Conservation (phyloP, 768 basidiomycete species). For the Leccinum incarnatum region DNA sequence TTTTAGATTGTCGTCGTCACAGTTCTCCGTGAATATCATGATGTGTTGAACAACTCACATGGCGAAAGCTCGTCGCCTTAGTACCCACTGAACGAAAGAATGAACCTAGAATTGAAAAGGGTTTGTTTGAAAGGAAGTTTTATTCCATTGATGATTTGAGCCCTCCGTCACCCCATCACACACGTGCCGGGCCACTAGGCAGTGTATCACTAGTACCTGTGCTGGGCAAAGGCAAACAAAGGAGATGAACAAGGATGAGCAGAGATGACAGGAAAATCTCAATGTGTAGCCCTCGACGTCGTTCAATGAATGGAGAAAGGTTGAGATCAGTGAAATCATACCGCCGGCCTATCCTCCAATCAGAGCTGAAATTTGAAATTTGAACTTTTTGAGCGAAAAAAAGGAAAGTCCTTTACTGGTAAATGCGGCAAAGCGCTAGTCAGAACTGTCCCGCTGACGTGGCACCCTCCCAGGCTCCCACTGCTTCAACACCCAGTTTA, state of each 20-base stretch:
- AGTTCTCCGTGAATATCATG: background rate
- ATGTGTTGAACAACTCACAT: background rate
- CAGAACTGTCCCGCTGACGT: no score
- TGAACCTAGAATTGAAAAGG: background rate
- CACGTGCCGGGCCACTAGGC: background rate
- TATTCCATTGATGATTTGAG: background rate
- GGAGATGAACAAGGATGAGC: background rate
- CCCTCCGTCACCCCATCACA: background rate
- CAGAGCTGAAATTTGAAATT: no score
- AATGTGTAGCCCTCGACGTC: background rate
- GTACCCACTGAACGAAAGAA: background rate
- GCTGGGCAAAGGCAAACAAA: background rate
- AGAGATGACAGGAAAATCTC: background rate
- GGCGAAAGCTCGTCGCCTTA: background rate
- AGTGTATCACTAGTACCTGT: background rate
- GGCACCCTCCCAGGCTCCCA: no score
- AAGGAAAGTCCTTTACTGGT: no score
- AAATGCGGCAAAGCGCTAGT: no score
- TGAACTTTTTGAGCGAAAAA: no score
- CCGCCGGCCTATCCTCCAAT: no score
- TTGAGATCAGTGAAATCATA: background rate
- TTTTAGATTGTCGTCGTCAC: background rate
- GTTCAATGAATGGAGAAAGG: background rate
- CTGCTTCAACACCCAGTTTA: no score
- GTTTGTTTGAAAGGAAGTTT: background rate